Evolutionary conservation across 345 rosid species (phyloP), one percentile per base, ranked within the genome.

Genomic region (Fremontodendron californicum): DNA sequence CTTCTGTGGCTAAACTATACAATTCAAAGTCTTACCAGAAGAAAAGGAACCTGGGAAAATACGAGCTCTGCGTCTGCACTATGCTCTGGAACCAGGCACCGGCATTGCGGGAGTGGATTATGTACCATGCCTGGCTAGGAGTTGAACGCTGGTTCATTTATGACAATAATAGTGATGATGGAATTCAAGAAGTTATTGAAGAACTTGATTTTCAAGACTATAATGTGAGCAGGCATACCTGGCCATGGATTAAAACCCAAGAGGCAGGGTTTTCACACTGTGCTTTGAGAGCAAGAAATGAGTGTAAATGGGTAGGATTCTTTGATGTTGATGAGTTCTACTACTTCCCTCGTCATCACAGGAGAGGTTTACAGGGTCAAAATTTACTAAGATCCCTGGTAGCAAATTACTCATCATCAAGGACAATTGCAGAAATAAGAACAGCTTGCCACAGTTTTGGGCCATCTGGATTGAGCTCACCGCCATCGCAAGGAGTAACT

Each of bases 241-340:
- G 97, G 98, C 99, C 99, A 0, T 96, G 99, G 99, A 88, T 90
- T 74, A 96, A 96, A 81, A 88, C 98, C 39, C 99, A 96, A 76
- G 99, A 96, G 83, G 99, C 98, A 0, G 98, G 99, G 0, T 94
- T 96, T 82, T 94, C 98, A 0, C 98, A 96, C 69, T 96, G 99
- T 78, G 90, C 92, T 57, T 76, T 96, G 61, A 83, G 91, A 78
- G 95, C 99, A 4, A 89, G 86, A 83, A 79, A 85, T 1, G 97
- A 90, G 72, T 96, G 99, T 82, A 77, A 84, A 71, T 96, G 98
- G 99, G 87, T 96, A 0, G 99, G 93, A 23, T 96, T 96, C 89
- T 91, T 96, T 39, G 98, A 96, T 45, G 98, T 96, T 0, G 99
- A 96, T 46, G 99, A 96, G 84, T 96, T 93, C 82, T 96, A 88